These are phyloP conservation scores for Juncus effusus DNA, from an alignment of 176 grass and related monocot species.

Conservation along the genomic window DNA sequence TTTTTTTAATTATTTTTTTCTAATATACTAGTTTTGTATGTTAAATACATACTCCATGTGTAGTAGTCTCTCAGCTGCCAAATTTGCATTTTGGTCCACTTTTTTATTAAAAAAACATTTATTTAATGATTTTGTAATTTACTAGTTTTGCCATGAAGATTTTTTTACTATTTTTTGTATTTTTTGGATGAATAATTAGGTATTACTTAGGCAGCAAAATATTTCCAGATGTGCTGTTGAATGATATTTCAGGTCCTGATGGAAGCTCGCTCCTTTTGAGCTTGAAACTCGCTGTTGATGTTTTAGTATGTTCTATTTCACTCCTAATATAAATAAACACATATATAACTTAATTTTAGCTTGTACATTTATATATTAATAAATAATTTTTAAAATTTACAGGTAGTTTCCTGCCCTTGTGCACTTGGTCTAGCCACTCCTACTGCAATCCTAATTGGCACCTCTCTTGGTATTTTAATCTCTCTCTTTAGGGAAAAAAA, in stretches of 20 bases:
- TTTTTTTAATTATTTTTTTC: conserved; percentile 26
- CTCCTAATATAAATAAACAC: not conserved
- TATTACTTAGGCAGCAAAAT: conserved; percentile 79
- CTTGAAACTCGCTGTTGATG: conserved; percentile 90
- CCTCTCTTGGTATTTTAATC: conserved; percentile 70
- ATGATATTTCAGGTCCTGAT: conserved; percentile 92
- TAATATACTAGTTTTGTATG: not conserved
- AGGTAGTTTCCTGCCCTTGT: conserved; percentile 98
- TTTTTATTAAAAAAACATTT: not conserved
- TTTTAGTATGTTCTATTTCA: conserved; percentile 57
- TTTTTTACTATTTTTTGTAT: not conserved
- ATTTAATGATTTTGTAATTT: conserved; percentile 8
- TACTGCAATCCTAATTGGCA: conserved; percentile 96
- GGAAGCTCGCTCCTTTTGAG: conserved; percentile 80
- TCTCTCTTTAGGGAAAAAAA: not conserved
- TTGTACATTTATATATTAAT: not conserved
- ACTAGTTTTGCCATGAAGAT: too few relatives aligned
- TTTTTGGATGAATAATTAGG: conserved; percentile 39
- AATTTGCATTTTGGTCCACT: conserved; percentile 81
- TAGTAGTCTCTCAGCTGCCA: conserved; percentile 68
- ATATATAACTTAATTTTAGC: not conserved
- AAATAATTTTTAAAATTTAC: conserved; percentile 28
- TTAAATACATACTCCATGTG: too few relatives aligned
- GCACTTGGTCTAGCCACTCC: conserved; percentile 93
- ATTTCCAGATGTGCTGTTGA: conserved; percentile 87